Conservation (phyloP, 352 stramenopile species). For the Globisporangium viniferum region DNA sequence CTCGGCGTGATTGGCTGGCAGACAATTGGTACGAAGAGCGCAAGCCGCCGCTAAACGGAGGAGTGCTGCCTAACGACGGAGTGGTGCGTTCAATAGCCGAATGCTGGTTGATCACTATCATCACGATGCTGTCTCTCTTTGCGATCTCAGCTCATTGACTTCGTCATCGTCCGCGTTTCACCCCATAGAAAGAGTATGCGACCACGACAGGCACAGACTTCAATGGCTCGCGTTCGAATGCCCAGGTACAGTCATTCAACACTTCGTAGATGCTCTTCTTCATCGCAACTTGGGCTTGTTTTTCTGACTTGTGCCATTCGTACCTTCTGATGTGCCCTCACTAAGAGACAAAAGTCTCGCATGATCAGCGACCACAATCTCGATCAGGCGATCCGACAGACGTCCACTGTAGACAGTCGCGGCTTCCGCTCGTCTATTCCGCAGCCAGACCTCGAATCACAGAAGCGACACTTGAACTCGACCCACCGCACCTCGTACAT, state of each 20-base stretch:
- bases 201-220: slow-evolving; percentile 61
- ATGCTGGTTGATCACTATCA: background rate
- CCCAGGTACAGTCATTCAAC: slow-evolving; percentile 22
- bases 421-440: slow-evolving; percentile 59
- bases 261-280: background rate
- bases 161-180: background rate
- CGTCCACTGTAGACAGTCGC: slow-evolving; percentile 10
- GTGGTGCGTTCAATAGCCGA: slow-evolving; percentile 27
- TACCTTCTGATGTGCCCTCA: background rate
- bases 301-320: background rate
- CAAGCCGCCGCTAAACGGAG: slow-evolving; percentile 49
- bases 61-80: slow-evolving; percentile 60
- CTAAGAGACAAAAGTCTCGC: slow-evolving; percentile 35
- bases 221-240: slow-evolving; percentile 27
- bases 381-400: slow-evolving; percentile 52
- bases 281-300: background rate
- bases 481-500: slow-evolving; percentile 58
- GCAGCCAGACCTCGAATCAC: slow-evolving; percentile 43
- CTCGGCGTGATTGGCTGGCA: slow-evolving; percentile 16
- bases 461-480: slow-evolving; percentile 54
- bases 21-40: slow-evolving; percentile 87
- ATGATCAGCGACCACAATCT: slow-evolving; percentile 68
- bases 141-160: background rate
- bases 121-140: background rate
- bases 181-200: slow-evolving; percentile 52